These are phyloP conservation scores for Wickerhamomyces rabaulensis DNA, from an alignment of 805 yeast species.

Conservation along the genomic window DNA sequence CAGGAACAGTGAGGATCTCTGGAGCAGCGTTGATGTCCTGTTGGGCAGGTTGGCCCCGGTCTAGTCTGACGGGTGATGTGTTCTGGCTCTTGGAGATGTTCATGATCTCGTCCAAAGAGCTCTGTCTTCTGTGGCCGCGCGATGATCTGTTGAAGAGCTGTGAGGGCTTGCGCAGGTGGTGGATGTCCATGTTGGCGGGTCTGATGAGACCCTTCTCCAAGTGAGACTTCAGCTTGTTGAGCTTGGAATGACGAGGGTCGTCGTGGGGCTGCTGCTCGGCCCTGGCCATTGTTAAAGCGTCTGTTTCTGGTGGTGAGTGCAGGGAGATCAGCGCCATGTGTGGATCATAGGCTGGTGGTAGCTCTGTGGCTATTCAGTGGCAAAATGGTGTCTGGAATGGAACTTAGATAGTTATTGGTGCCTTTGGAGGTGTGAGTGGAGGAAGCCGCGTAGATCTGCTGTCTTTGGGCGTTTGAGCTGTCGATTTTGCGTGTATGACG, in stretches of 20 bases:
- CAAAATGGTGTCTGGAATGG: not conserved
- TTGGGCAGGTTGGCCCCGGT: not conserved
- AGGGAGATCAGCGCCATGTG: not conserved
- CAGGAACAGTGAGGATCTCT: constrained; percentile 12
- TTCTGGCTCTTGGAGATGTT: not conserved
- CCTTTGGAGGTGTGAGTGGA: not conserved
- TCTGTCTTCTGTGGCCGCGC: constrained; percentile 2
- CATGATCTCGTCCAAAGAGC: constrained; percentile 4
- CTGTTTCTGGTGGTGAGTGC: not conserved
- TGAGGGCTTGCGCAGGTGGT: constrained; percentile 5
- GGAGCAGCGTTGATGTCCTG: constrained; percentile 7
- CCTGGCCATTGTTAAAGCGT: not conserved
- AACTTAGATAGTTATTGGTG: not conserved
- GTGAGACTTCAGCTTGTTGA: not conserved
- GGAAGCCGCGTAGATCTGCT: not conserved
- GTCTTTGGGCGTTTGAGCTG: not conserved
- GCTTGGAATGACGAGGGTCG: not conserved
- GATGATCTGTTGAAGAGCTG: not conserved
- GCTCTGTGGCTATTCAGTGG: not conserved
- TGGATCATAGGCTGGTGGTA: not conserved
- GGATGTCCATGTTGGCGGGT: constrained; percentile 4
- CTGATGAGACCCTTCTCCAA: constrained; percentile 1
- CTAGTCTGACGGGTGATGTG: constrained; percentile 1
- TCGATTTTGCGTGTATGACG: too few species aligned
- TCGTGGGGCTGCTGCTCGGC: not conserved